Conservation (phyloP, 495 filamentous ascomycete species). For the Annulohypoxylon moriforme region DNA sequence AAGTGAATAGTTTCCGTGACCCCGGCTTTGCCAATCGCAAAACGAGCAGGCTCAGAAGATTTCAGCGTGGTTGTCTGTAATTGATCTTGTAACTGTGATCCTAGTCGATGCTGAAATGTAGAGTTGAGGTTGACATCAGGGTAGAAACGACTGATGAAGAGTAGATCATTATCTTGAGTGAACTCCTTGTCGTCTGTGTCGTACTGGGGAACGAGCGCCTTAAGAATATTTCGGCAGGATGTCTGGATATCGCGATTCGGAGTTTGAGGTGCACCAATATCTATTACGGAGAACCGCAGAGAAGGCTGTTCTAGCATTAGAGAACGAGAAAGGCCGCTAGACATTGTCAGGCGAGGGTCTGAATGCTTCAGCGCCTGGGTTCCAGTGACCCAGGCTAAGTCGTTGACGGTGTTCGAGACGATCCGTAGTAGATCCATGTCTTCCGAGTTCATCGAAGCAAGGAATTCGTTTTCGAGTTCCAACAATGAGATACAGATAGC, state of each 20-base stretch:
- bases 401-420: conserved; percentile 46
- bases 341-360: conserved; percentile 44
- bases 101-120: conserved; percentile 29
- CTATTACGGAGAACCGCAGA: conserved; percentile 44
- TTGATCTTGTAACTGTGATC: neutral
- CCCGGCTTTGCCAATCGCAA: conserved; percentile 28
- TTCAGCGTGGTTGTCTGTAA: conserved; percentile 11
- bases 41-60: conserved; percentile 15
- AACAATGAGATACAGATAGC: conserved; percentile 36
- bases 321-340: conserved; percentile 50
- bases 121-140: conserved; percentile 42
- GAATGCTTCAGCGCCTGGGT: conserved; percentile 34
- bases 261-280: conserved; percentile 5
- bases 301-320: conserved; percentile 55
- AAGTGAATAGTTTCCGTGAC: conserved; percentile 28
- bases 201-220: neutral
- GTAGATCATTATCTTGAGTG: conserved; percentile 28
- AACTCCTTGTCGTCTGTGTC: conserved; percentile 12
- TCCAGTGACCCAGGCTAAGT: conserved; percentile 51
- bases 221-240: neutral
- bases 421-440: conserved; percentile 47
- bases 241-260: neutral
- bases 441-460: conserved; percentile 43
- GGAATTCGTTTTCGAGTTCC: conserved; percentile 45
- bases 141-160: conserved; percentile 47